Evolutionary conservation across 2,329 filamentous ascomycete genomes (phyloP), one percentile per base, ranked within the genome.

Genomic region (Chaetomiaceae sp.): DNA sequence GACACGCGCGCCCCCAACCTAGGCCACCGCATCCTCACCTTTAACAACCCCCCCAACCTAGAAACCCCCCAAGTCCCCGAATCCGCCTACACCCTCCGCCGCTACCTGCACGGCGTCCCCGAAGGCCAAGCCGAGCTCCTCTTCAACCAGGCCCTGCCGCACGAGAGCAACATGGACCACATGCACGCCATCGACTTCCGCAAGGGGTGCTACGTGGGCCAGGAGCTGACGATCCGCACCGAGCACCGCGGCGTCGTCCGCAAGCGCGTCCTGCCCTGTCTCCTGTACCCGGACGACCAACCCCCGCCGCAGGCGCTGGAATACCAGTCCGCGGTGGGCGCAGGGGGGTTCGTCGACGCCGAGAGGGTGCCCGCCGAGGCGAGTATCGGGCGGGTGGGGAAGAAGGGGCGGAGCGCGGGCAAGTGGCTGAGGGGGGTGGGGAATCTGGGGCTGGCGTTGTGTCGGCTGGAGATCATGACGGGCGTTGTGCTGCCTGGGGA

Each of bases 131-230:
- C 73, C 14, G 94, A 99, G 73, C 84, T 99, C 18, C 68, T 81
- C 6, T 73, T 77, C 54, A 87, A 87, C 59, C 73, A 78, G 16
- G 84, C 90, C 0, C 75, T 99, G 50, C 92, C 94, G 1, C 85
- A 91, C 69, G 92, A 97, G 71, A 86, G 79, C 66, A 96, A 96
- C 68, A 79, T 97, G 67, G 94, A 99, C 70, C 73, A 89, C 55
- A 89, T 89, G 78, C 80, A 81, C 43, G 94, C 84, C 23, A 86
- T 99, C 60, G 89, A 96, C 71, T 99, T 94, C 73, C 84, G 84
- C 66, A 99, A 99, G 73, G 94, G 94, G 7, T 99, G 94, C 72
- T 99, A 99, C 69, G 83, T 97, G 7, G 94, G 94, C 0, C 94
- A 99, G 71, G 94, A 99, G 70, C 79, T 99, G 58, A 97, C 94